These are phyloP conservation scores for Parmelia sp. DNA, from an alignment of 495 filamentous ascomycete species.

Conservation along the genomic window DNA sequence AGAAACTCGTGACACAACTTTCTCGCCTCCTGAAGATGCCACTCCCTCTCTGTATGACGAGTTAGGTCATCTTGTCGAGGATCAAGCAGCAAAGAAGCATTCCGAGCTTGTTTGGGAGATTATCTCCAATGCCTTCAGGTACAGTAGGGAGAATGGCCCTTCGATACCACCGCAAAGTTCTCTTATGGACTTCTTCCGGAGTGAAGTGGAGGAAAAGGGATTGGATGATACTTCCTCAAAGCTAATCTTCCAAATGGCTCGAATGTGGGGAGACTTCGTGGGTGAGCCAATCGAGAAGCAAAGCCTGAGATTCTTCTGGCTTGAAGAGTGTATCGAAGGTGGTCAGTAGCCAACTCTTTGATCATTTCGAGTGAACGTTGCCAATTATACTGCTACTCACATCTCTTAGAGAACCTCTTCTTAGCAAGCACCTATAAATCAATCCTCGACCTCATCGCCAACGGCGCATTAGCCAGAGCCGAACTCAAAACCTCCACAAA, in stretches of 20 bases:
- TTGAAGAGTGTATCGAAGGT: slow-evolving; percentile 93
- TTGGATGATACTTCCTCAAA: slow-evolving; percentile 47
- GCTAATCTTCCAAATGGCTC: slow-evolving; percentile 55
- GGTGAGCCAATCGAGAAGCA: slow-evolving; percentile 71
- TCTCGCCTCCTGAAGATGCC: slow-evolving; percentile 50
- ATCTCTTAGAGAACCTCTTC: slow-evolving; percentile 69
- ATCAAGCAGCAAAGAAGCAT: slow-evolving; percentile 46
- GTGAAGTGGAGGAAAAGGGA: slow-evolving; percentile 50
- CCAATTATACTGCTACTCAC: neutral
- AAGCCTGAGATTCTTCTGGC: slow-evolving; percentile 84
- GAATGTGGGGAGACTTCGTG: slow-evolving; percentile 84
- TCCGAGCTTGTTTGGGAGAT: slow-evolving; percentile 69
- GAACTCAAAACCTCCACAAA: slow-evolving; percentile 55
- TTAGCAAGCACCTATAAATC: slow-evolving; percentile 78
- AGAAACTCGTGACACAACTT: slow-evolving; percentile 54
- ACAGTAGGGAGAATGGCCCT: slow-evolving; percentile 62
- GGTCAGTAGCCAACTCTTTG: slow-evolving; percentile 37
- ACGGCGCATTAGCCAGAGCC: slow-evolving; percentile 53
- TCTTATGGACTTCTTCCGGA: slow-evolving; percentile 69
- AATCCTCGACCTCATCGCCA: slow-evolving; percentile 63
- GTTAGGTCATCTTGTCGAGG: slow-evolving; percentile 52
- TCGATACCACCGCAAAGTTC: slow-evolving; percentile 61
- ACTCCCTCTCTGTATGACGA: slow-evolving; percentile 54
- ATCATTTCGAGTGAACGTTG: neutral
- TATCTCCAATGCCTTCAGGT: slow-evolving; percentile 68